These are phyloP conservation scores for Jaapia argillacea DNA, from an alignment of 768 basidiomycete species.

Conservation along the genomic window DNA sequence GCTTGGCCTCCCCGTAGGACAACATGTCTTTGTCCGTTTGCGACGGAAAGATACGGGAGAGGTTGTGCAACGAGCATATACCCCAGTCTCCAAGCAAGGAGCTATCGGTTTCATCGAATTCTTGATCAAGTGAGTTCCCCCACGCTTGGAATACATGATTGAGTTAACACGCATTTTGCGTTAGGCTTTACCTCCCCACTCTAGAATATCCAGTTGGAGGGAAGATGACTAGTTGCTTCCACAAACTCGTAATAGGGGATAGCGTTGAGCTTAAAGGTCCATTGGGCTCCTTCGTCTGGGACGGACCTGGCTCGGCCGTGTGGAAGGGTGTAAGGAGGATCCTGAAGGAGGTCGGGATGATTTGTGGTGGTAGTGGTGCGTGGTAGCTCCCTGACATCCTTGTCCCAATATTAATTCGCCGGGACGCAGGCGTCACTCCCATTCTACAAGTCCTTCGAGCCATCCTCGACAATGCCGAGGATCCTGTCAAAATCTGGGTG, in stretches of 20 bases:
- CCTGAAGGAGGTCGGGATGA: conserved; percentile 36
- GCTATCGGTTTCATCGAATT: conserved; percentile 39
- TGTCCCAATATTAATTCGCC: not conserved
- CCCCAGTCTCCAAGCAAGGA: conserved; percentile 37
- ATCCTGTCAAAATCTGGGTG: conserved; percentile 32
- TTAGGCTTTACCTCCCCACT: conserved; percentile 34
- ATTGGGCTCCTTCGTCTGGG: conserved; percentile 45
- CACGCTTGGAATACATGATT: not conserved
- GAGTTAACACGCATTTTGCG: conserved; percentile 2
- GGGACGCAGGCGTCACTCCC: conserved; percentile 36
- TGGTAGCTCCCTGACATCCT: conserved; percentile 1
- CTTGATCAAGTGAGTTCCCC: conserved; percentile 35
- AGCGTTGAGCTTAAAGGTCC: conserved; percentile 49
- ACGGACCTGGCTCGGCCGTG: conserved; percentile 26
- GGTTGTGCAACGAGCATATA: conserved; percentile 48
- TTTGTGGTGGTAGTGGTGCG: conserved; percentile 48
- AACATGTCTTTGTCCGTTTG: conserved; percentile 47
- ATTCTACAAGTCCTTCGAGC: conserved; percentile 45
- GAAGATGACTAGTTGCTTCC: conserved; percentile 38
- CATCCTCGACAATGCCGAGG: conserved; percentile 31
- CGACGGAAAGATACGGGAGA: conserved; percentile 23
- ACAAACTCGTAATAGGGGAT: conserved; percentile 38
- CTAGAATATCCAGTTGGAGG: conserved; percentile 32
- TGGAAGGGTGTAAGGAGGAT: conserved; percentile 25
- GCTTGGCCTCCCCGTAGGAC: conserved; percentile 48